A percentile compares a stretch with the other conserved stretches of the same genome.
Evolutionary conservation across 139 green algal species (phyloP).

Genomic region (Yamagishiella unicocca): DNA sequence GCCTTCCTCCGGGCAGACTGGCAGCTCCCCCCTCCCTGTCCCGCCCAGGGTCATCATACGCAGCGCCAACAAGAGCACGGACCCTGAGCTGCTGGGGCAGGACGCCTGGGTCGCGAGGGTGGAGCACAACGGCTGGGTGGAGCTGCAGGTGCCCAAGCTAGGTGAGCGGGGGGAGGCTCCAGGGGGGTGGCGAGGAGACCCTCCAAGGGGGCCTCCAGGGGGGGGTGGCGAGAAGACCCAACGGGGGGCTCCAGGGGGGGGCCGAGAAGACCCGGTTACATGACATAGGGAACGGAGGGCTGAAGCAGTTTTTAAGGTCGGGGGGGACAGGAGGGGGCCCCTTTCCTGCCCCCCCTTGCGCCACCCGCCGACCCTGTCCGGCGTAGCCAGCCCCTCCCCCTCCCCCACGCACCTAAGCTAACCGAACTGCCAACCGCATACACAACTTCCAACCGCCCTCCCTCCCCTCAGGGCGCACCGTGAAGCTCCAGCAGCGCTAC

Average conservation of each 20-base stretch:
- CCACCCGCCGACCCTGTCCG: too few species aligned
- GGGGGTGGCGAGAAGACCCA: too few species aligned
- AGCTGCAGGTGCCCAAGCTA: constrained; percentile 46
- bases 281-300: too few species aligned
- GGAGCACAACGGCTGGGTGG: constrained; percentile 49
- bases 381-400: neutral
- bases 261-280: too few species aligned
- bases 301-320: too few species aligned
- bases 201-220: too few species aligned
- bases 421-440: neutral
- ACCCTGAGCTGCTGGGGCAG: constrained; percentile 53
- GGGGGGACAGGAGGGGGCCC: too few species aligned
- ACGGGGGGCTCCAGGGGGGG: too few species aligned
- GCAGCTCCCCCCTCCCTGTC: neutral
- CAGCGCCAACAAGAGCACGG: constrained; percentile 34
- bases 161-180: constrained; percentile 22
- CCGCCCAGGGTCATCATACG: constrained; percentile 41
- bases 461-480: constrained; percentile 26
- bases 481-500: constrained; percentile 48
- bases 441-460: neutral
- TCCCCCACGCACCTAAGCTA: neutral
- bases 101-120: constrained; percentile 27
- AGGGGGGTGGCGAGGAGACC: neutral
- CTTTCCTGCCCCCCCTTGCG: too few species aligned
- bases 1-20: too few species aligned